A percentile compares a stretch with the other conserved stretches of the same genome.
These are phyloP conservation scores for Nakazawaea ambrosiae DNA, from an alignment of 805 yeast species.

Conservation along the genomic window DNA sequence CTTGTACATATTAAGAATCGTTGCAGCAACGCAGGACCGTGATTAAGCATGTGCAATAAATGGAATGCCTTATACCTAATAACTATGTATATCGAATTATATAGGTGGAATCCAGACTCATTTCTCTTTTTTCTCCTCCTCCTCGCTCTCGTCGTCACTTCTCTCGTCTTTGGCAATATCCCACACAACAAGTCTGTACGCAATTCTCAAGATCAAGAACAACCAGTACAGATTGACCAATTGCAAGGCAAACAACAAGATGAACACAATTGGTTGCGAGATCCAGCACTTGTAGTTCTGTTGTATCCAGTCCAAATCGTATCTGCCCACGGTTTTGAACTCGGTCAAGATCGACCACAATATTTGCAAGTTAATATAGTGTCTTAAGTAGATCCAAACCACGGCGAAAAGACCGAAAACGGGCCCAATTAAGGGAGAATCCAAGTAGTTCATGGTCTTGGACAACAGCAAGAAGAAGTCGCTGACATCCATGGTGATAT, in stretches of 20 bases:
- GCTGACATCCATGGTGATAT: constrained; percentile 92
- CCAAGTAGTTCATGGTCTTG: constrained; percentile 81
- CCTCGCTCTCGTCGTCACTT: constrained; percentile 75
- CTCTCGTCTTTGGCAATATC: constrained; percentile 74
- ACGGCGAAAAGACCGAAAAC: constrained; percentile 61
- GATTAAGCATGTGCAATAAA: constrained; percentile 6
- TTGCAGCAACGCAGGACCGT: constrained; percentile 26
- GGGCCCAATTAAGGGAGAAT: constrained; percentile 55
- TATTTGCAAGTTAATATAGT: constrained; percentile 72
- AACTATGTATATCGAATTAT: no score
- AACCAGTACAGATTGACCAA: constrained; percentile 87
- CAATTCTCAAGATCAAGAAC: constrained; percentile 69
- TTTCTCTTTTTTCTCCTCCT: constrained; percentile 21
- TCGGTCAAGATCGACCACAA: constrained; percentile 83
- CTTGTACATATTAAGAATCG: constrained; percentile 63
- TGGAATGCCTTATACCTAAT: no score
- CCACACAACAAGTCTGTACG: constrained; percentile 53
- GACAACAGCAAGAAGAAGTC: constrained; percentile 83
- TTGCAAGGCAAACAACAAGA: constrained; percentile 72
- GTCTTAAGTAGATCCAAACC: constrained; percentile 87
- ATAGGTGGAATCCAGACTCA: no score
- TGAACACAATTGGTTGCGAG: constrained; percentile 84
- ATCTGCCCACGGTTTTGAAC: constrained; percentile 80
- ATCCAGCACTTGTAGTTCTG: constrained; percentile 97
- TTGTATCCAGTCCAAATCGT: constrained; percentile 71